phyloP scores from a whole-genome alignment of 2,329 filamentous ascomycete genomes.

The Aspergillus jensenii region DNA sequence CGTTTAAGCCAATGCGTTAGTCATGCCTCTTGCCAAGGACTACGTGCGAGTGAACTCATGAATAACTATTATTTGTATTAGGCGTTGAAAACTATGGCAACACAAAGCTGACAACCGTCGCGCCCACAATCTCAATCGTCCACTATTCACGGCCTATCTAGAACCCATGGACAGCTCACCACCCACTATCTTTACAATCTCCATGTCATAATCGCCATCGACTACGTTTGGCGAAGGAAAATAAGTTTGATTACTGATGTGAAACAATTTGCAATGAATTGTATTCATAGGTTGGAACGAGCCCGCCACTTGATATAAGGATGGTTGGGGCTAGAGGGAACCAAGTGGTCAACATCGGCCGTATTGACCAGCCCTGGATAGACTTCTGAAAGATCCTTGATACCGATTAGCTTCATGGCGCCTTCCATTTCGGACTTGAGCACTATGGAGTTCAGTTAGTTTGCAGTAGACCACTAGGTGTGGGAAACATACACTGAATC shows the following conservation, averaged over 20 bases:
- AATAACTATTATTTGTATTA: no score
- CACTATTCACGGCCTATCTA: no score
- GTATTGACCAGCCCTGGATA: slow-evolving; percentile 8
- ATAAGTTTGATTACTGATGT: neutral
- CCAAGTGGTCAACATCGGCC: slow-evolving; percentile 3
- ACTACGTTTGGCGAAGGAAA: no score
- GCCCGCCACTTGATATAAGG: slow-evolving; percentile 7
- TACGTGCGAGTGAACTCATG: no score
- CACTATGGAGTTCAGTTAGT: neutral
- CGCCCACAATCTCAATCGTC: no score
- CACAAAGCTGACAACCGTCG: no score
- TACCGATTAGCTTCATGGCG: slow-evolving; percentile 7
- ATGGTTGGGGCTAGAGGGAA: neutral
- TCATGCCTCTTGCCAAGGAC: no score
- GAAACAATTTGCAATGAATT: neutral
- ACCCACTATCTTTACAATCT: no score
- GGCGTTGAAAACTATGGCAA: no score
- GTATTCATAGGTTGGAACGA: neutral
- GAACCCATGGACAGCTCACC: no score
- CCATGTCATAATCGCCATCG: no score
- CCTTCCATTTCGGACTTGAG: slow-evolving; percentile 6
- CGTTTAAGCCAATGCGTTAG: no score
- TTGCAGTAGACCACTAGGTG: neutral
- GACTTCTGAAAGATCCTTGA: slow-evolving; percentile 5
- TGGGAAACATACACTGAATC: neutral